Evolutionary conservation across 2,329 filamentous ascomycete genomes (phyloP).

Genomic region (Fusarium secorum): DNA sequence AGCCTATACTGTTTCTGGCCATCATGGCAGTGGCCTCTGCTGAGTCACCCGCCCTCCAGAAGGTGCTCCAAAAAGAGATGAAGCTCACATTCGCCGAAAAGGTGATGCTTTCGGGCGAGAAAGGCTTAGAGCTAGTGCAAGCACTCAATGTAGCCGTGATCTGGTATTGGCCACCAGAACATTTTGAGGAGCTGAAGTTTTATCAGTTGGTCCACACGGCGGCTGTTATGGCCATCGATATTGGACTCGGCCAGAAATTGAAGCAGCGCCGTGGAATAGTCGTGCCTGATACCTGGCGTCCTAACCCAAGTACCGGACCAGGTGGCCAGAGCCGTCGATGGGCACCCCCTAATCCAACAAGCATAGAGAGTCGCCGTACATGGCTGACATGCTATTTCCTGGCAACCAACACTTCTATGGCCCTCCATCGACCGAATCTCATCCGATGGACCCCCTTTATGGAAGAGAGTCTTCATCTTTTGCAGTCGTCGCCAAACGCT

Average conservation of each 20-base stretch:
- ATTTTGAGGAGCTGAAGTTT: slow-evolving; percentile 87
- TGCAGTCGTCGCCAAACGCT: slow-evolving; percentile 63
- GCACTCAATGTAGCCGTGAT: slow-evolving; percentile 77
- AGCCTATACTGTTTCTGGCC: slow-evolving; percentile 74
- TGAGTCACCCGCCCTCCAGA: slow-evolving; percentile 64
- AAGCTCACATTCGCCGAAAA: slow-evolving; percentile 78
- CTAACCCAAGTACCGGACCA: not conserved
- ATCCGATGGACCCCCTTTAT: slow-evolving; percentile 68
- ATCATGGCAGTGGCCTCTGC: slow-evolving; percentile 72
- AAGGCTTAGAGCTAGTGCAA: slow-evolving; percentile 84
- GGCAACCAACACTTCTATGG: slow-evolving; percentile 67
- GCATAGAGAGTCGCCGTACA: slow-evolving; percentile 62
- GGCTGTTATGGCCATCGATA: slow-evolving; percentile 82
- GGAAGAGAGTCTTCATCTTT: slow-evolving; percentile 64
- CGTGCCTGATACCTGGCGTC: slow-evolving; percentile 45
- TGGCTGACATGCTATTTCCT: slow-evolving; percentile 69
- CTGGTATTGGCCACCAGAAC: slow-evolving; percentile 86
- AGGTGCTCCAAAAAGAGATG: slow-evolving; percentile 70
- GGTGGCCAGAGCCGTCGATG: slow-evolving; percentile 44
- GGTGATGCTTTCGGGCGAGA: slow-evolving; percentile 77
- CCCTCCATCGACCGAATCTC: slow-evolving; percentile 66
- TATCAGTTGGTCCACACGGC: slow-evolving; percentile 87
- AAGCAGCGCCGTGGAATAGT: slow-evolving; percentile 31
- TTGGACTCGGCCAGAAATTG: slow-evolving; percentile 70
- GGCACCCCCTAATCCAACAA: slow-evolving; percentile 59